Conservation (phyloP, 306 rosid species). For the Cicer arietinum region DNA sequence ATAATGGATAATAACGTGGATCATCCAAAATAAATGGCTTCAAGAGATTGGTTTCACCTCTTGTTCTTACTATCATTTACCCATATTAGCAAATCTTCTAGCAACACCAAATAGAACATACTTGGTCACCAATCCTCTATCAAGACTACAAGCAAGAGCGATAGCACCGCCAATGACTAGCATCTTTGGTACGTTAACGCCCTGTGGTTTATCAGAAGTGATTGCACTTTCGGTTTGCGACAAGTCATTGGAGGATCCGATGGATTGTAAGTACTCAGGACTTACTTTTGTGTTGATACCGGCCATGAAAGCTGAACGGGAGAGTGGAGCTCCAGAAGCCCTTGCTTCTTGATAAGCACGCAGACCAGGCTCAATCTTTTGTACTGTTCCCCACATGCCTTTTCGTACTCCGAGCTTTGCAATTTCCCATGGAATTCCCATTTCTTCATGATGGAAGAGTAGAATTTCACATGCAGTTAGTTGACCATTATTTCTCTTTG, state of each 20-base stretch:
- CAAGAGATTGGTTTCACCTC: slow-evolving; percentile 38
- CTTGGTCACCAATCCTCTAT: slow-evolving; percentile 83
- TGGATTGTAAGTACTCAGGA: slow-evolving; percentile 57
- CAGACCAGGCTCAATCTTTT: slow-evolving; percentile 88
- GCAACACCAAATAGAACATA: slow-evolving; percentile 86
- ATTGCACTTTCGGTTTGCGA: slow-evolving; percentile 42
- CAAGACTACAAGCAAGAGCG: slow-evolving; percentile 87
- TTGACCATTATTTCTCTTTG: slow-evolving; percentile 64
- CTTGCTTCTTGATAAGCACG: slow-evolving; percentile 78
- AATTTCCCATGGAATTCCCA: slow-evolving; percentile 99
- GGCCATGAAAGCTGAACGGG: slow-evolving; percentile 75
- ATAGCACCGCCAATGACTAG: slow-evolving; percentile 81
- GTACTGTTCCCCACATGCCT: slow-evolving; percentile 96
- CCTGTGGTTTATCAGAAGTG: slow-evolving; percentile 60
- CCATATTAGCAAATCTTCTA: slow-evolving; percentile 78
- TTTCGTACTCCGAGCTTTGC: slow-evolving; percentile 91
- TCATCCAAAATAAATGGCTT: slow-evolving; percentile 33
- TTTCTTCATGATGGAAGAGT: slow-evolving; percentile 93
- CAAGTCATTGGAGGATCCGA: slow-evolving; percentile 52
- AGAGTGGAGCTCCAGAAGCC: slow-evolving; percentile 63
- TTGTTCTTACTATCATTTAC: slow-evolving; percentile 54
- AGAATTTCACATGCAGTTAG: slow-evolving; percentile 85
- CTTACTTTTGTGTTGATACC: slow-evolving; percentile 58
- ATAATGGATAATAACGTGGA: background rate
- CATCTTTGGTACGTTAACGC: slow-evolving; percentile 57